These are phyloP conservation scores for Colletotrichum theobromicola DNA, from an alignment of 2,329 filamentous ascomycete genomes.

Conservation along the genomic window DNA sequence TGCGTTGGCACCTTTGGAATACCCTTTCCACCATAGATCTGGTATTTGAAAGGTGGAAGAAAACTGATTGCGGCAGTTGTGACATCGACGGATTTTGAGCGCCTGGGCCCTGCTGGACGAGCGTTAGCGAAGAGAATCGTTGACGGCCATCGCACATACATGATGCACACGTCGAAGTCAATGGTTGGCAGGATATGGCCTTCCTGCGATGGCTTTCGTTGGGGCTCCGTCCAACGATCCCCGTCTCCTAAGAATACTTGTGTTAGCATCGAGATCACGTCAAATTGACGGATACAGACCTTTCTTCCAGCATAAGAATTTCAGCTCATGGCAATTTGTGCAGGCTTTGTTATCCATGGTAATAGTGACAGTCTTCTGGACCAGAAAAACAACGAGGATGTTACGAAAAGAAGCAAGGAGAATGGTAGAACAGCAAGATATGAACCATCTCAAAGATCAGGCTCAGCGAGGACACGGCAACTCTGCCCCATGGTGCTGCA, in stretches of 20 bases:
- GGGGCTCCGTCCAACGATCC: background rate
- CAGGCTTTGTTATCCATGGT: background rate
- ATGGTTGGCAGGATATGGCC: background rate
- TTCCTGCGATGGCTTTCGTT: background rate
- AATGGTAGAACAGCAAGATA: background rate
- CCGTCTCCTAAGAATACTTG: background rate
- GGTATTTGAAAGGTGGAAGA: slow-evolving; percentile 31
- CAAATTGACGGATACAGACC: background rate
- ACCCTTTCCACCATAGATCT: slow-evolving; percentile 39
- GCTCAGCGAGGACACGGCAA: background rate
- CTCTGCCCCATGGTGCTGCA: background rate
- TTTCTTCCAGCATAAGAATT: slow-evolving; percentile 8
- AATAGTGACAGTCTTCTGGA: background rate
- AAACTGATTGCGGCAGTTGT: slow-evolving; percentile 28
- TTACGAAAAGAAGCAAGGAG: no score
- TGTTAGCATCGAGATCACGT: background rate
- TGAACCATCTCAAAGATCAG: background rate
- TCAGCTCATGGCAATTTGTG: background rate
- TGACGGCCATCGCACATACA: background rate
- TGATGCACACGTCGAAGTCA: slow-evolving; percentile 10
- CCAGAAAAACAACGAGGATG: background rate
- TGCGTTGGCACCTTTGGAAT: slow-evolving; percentile 39
- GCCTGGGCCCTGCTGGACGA: slow-evolving; percentile 33
- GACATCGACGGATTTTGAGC: slow-evolving; percentile 32
- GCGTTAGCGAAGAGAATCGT: background rate